Conservation (phyloP, 345 rosid species). For the Angophora floribunda region DNA sequence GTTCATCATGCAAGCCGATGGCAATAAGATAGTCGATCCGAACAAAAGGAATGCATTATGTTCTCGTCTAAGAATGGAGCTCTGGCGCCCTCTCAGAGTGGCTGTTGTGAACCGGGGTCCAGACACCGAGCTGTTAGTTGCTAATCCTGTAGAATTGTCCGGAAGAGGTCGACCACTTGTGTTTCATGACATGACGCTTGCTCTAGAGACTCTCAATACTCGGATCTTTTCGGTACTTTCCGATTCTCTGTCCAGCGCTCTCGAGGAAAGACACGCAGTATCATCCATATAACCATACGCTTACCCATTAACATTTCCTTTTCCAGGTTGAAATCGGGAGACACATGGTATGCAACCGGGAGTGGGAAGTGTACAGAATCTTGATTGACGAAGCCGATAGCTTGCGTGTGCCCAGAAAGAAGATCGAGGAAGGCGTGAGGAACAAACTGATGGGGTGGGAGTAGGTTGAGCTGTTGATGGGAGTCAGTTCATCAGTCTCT, state of each 20-base stretch:
- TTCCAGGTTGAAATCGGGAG: conserved; percentile 85
- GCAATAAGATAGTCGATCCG: conserved; percentile 54
- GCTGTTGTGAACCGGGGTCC: conserved; percentile 77
- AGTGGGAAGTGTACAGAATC: conserved; percentile 90
- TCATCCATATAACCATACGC: neutral
- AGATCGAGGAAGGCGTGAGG: conserved; percentile 76
- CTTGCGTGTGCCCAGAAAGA: conserved; percentile 28
- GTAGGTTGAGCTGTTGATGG: conserved; percentile 1
- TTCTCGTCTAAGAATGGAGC: conserved; percentile 57
- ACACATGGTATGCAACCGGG: conserved; percentile 58
- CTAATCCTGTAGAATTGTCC: conserved; percentile 88
- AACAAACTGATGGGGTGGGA: conserved; percentile 92
- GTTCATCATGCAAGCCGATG: conserved; percentile 56
- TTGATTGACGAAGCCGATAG: conserved; percentile 71
- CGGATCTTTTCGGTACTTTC: conserved; percentile 78
- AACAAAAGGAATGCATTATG: conserved; percentile 59
- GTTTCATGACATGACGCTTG: conserved; percentile 74
- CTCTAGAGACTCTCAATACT: conserved; percentile 66
- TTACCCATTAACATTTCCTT: neutral
- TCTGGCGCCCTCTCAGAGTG: conserved; percentile 77
- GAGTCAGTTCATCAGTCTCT: neutral
- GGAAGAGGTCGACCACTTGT: conserved; percentile 96
- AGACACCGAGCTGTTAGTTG: conserved; percentile 80
- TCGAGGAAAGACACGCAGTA: neutral
- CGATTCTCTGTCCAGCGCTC: neutral